These are phyloP conservation scores for Metschnikowia amazonensis DNA, from an alignment of 805 yeast genomes.

Conservation along the genomic window DNA sequence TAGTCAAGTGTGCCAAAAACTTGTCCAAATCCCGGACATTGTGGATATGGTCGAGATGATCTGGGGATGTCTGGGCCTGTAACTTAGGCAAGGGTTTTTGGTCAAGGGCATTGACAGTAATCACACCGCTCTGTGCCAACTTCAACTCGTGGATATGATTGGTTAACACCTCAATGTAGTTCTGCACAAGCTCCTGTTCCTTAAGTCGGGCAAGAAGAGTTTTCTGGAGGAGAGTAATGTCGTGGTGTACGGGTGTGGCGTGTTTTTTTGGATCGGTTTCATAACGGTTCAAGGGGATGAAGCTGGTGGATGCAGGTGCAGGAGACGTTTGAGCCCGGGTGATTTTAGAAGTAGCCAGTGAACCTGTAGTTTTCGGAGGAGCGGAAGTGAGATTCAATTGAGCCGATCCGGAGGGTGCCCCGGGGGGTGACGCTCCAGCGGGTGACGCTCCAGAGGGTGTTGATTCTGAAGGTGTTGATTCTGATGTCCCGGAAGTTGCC, in stretches of 20 bases:
- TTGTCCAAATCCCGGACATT: slow-evolving; percentile 39
- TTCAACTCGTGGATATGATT: slow-evolving; percentile 42
- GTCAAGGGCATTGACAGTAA: slow-evolving; percentile 37
- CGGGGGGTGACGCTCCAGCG: no score
- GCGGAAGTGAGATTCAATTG: no score
- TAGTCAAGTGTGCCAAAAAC: slow-evolving; percentile 35
- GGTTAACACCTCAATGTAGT: slow-evolving; percentile 40
- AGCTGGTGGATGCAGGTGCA: neutral
- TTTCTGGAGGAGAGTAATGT: slow-evolving; percentile 24
- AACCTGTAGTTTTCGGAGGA: no score
- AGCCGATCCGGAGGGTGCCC: no score
- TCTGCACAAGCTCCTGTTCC: slow-evolving; percentile 41
- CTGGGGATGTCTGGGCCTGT: slow-evolving; percentile 19
- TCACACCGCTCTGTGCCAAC: slow-evolving; percentile 43
- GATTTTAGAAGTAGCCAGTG: no score
- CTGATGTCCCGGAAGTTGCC: no score
- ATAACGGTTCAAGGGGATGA: neutral
- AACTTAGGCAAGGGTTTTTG: slow-evolving; percentile 16
- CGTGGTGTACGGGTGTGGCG: slow-evolving; percentile 12
- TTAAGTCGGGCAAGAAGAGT: slow-evolving; percentile 36
- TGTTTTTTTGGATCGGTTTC: neutral
- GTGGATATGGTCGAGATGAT: slow-evolving; percentile 37
- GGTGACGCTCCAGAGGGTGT: no score
- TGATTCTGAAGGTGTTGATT: no score
- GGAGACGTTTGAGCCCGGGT: no score